These are phyloP conservation scores for Pythium coloratum DNA, from an alignment of 352 stramenopile genomes.

Conservation along the genomic window DNA sequence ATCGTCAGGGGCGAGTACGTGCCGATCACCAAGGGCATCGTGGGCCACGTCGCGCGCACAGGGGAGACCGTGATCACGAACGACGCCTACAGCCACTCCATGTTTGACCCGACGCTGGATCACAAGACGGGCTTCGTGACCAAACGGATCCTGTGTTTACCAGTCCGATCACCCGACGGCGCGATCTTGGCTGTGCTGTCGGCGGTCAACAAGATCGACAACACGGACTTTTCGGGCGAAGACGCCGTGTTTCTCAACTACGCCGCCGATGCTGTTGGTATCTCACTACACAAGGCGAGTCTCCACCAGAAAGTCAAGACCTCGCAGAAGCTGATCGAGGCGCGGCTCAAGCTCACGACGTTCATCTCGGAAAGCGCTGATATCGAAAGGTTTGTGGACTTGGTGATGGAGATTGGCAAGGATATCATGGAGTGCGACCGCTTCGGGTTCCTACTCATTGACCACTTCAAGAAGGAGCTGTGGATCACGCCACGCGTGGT, in stretches of 20 bases:
- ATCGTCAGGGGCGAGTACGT: constrained; percentile 69
- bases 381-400: constrained; percentile 62
- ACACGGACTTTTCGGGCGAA: constrained; percentile 62
- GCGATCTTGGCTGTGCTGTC: constrained; percentile 62
- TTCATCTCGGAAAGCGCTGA: constrained; percentile 62
- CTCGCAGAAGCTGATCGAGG: constrained; percentile 72
- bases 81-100: constrained; percentile 56
- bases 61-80: constrained; percentile 72
- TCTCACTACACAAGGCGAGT: constrained; percentile 67
- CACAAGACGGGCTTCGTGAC: constrained; percentile 67
- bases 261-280: constrained; percentile 62
- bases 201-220: constrained; percentile 74
- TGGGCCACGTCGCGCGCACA: constrained; percentile 60
- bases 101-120: constrained; percentile 68
- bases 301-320: constrained; percentile 69
- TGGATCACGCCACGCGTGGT: constrained; percentile 66
- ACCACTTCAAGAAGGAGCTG: constrained; percentile 78
- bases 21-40: constrained; percentile 69
- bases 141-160: constrained; percentile 60
- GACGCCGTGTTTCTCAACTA: constrained; percentile 77
- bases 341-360: constrained; percentile 57
- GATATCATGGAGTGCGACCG: constrained; percentile 76
- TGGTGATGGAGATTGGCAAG: constrained; percentile 75
- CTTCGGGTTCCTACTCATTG: constrained; percentile 67
- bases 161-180: constrained; percentile 58